A percentile compares a stretch with the other conserved stretches of the same genome.
Conservation (phyloP, 305 asterid genomes). For the Plantago coronopus region DNA sequence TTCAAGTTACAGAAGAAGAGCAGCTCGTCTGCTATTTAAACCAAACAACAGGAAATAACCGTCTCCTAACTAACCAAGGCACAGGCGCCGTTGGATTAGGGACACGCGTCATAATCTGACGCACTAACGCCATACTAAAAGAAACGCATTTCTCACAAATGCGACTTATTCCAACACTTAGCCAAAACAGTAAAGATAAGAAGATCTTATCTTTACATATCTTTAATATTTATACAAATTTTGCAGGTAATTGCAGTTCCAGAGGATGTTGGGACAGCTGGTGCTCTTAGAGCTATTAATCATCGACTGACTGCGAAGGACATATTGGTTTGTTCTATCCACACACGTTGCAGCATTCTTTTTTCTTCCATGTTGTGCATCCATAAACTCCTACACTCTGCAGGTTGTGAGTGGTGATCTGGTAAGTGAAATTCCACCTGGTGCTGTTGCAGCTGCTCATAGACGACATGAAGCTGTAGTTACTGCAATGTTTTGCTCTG, state of each 20-base stretch:
- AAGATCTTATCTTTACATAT: too few species aligned
- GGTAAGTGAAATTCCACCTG: slow-evolving; percentile 84
- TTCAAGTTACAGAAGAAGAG: too few species aligned
- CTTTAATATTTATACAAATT: too few species aligned
- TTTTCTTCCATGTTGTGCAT: slow-evolving; percentile 21
- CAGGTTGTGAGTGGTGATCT: slow-evolving; percentile 98
- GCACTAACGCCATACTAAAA: too few species aligned
- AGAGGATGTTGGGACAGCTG: slow-evolving; percentile 96
- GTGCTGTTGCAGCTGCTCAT: slow-evolving; percentile 93
- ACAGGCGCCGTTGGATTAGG: too few species aligned
- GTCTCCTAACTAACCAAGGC: too few species aligned
- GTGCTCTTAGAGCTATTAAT: slow-evolving; percentile 86
- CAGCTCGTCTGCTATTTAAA: too few species aligned
- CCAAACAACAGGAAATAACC: too few species aligned
- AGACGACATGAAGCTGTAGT: slow-evolving; percentile 91
- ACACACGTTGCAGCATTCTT: slow-evolving; percentile 18
- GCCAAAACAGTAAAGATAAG: too few species aligned
- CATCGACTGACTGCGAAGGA: slow-evolving; percentile 81
- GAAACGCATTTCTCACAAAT: too few species aligned
- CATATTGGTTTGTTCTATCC: slow-evolving; percentile 62
- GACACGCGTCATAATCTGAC: too few species aligned
- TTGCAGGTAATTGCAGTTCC: slow-evolving; percentile 91
- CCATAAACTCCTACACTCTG: slow-evolving; percentile 26
- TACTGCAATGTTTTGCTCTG: slow-evolving; percentile 92
- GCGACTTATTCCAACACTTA: too few species aligned